Conservation (phyloP, 1,284 basidiomycete species). For the Cryptococcus floricola region DNA sequence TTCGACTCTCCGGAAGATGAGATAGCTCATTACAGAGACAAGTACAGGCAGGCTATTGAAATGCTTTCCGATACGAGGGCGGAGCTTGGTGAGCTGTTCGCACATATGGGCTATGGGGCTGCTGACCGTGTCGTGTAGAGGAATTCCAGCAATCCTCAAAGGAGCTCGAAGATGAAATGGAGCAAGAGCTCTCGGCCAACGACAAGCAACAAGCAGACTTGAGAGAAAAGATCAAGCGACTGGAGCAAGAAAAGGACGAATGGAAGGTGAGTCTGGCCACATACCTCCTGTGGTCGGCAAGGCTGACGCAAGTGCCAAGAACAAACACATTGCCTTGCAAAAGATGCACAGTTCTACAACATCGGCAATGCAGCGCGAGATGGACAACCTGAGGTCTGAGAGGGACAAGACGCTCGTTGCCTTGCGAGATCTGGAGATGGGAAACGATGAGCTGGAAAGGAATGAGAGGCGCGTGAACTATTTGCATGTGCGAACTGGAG, state of each 20-base stretch:
- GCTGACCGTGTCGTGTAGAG: slow-evolving; percentile 49
- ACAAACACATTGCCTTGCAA: slow-evolving; percentile 82
- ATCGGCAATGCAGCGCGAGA: slow-evolving; percentile 58
- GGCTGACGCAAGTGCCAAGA: slow-evolving; percentile 51
- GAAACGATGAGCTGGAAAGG: slow-evolving; percentile 90
- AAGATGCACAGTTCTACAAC: slow-evolving; percentile 84
- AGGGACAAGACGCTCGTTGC: slow-evolving; percentile 74
- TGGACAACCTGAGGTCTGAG: slow-evolving; percentile 73
- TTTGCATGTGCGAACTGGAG: not conserved
- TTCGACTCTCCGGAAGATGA: slow-evolving; percentile 47
- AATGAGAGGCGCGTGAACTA: slow-evolving; percentile 61
- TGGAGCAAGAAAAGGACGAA: slow-evolving; percentile 78
- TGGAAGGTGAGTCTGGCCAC: slow-evolving; percentile 68
- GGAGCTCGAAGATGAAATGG: slow-evolving; percentile 88
- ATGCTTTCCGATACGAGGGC: slow-evolving; percentile 78
- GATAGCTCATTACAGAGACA: slow-evolving; percentile 67
- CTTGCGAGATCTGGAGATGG: slow-evolving; percentile 85
- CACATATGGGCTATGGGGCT: not conserved
- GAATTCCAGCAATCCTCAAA: slow-evolving; percentile 88
- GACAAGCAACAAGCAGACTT: slow-evolving; percentile 82
- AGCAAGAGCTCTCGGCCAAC: slow-evolving; percentile 78
- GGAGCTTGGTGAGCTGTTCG: slow-evolving; percentile 56
- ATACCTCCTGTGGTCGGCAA: not conserved
- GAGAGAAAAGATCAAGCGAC: slow-evolving; percentile 65
- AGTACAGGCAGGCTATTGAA: slow-evolving; percentile 78